Conservation (phyloP, 2,329 filamentous ascomycete species). For the Nemania diffusa region DNA sequence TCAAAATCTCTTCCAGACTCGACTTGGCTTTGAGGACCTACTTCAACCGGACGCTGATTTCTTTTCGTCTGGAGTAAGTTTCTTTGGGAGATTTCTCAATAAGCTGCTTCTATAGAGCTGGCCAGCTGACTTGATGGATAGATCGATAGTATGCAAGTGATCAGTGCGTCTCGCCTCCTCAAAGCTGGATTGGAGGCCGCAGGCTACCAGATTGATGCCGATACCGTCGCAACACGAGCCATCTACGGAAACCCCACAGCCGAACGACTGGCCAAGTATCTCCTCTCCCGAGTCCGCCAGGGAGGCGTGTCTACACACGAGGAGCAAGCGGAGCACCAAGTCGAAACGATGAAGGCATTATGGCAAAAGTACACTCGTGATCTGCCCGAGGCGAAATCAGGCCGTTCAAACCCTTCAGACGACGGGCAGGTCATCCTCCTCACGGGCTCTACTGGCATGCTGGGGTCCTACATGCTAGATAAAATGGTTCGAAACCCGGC, state of each 20-base stretch:
- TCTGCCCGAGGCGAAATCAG: slow-evolving; percentile 40
- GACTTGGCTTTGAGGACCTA: slow-evolving; percentile 42
- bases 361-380: slow-evolving; percentile 51
- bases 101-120: not conserved
- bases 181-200: slow-evolving; percentile 48
- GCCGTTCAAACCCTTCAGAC: slow-evolving; percentile 47
- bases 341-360: slow-evolving; percentile 49
- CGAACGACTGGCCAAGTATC: slow-evolving; percentile 49
- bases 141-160: slow-evolving; percentile 56
- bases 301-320: slow-evolving; percentile 17
- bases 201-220: slow-evolving; percentile 49
- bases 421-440: slow-evolving; percentile 56
- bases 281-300: slow-evolving; percentile 45
- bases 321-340: slow-evolving; percentile 37
- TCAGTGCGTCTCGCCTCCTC: slow-evolving; percentile 52
- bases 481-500: slow-evolving; percentile 47
- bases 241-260: slow-evolving; percentile 55
- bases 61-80: slow-evolving; percentile 50
- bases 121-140: slow-evolving; percentile 24
- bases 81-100: not conserved
- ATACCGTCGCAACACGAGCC: slow-evolving; percentile 51
- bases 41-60: slow-evolving; percentile 52
- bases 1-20: slow-evolving; percentile 45
- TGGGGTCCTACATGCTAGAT: slow-evolving; percentile 61
- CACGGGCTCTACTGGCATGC: slow-evolving; percentile 61